These are phyloP conservation scores for Diaporthe ampelina DNA, from an alignment of 2,329 filamentous ascomycete genomes.

Conservation along the genomic window DNA sequence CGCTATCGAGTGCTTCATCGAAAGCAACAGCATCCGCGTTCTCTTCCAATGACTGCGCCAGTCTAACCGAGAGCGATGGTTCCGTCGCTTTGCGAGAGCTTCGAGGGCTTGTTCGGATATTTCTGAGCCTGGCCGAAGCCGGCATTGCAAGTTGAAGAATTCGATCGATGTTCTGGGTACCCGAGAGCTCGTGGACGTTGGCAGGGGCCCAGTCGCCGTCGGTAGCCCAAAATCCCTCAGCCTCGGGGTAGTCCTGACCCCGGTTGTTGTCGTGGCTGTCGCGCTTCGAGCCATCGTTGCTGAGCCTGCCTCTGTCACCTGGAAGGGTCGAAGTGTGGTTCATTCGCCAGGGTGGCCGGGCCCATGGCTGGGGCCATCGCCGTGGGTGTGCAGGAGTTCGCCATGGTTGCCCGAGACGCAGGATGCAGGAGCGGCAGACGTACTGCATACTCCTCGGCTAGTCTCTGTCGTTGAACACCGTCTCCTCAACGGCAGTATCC, in stretches of 20 bases:
- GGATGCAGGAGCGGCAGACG: conserved; percentile 40
- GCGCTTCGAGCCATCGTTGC: not conserved
- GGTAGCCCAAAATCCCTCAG: conserved; percentile 11
- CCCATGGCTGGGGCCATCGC: not conserved
- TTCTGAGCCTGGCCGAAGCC: not conserved
- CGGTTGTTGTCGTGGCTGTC: not conserved
- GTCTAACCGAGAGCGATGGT: too few relatives aligned
- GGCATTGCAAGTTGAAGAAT: not conserved
- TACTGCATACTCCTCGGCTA: conserved; percentile 40
- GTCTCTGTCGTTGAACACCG: conserved; percentile 36
- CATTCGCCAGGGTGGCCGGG: conserved; percentile 5
- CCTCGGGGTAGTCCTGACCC: not conserved
- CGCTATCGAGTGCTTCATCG: conserved; percentile 23
- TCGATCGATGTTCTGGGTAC: not conserved
- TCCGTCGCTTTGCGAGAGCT: not conserved
- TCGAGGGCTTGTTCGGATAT: not conserved
- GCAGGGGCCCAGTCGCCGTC: not conserved
- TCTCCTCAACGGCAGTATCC: conserved; percentile 35
- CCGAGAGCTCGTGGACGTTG: not conserved
- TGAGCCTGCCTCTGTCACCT: not conserved
- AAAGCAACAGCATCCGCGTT: not conserved
- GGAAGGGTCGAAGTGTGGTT: not conserved
- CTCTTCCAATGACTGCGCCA: not conserved
- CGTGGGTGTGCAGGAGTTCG: conserved; percentile 21
- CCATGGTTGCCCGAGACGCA: conserved; percentile 41